phyloP scores from a whole-genome alignment of 2,329 filamentous ascomycete species.

The Pseudopyricularia cyperi region DNA sequence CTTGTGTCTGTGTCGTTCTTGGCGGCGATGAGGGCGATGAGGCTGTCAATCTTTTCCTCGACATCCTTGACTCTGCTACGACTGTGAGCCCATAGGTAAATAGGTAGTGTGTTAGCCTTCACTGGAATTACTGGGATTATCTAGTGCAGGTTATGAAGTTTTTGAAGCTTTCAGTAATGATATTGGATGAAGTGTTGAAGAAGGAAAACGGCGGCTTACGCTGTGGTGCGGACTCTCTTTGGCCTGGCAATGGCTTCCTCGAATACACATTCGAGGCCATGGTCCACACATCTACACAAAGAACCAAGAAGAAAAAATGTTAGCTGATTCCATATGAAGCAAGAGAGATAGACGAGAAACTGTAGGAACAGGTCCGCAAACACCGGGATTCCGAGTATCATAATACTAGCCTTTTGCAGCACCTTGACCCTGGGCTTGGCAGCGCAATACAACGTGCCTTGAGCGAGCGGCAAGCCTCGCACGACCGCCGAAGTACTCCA shows the following conservation, averaged over 20 bases:
- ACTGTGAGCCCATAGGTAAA: slow-evolving; percentile 3
- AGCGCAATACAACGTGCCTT: slow-evolving; percentile 11
- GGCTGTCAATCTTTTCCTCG: slow-evolving; percentile 11
- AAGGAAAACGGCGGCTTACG: slow-evolving; percentile 6
- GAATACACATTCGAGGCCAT: slow-evolving; percentile 9
- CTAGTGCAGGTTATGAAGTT: background rate
- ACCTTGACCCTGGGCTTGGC: slow-evolving; percentile 1
- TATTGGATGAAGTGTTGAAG: background rate
- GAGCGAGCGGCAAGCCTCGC: slow-evolving; percentile 10
- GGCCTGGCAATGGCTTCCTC: slow-evolving; percentile 12
- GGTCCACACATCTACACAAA: slow-evolving; percentile 7
- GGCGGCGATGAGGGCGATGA: slow-evolving; percentile 17
- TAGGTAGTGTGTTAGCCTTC: background rate
- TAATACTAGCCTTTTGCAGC: slow-evolving; percentile 9
- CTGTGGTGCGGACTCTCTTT: slow-evolving; percentile 8
- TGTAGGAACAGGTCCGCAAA: background rate
- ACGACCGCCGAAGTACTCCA: slow-evolving; percentile 10
- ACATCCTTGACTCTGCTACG: slow-evolving; percentile 11
- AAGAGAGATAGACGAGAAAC: background rate
- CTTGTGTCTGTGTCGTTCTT: slow-evolving; percentile 5
- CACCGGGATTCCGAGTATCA: background rate
- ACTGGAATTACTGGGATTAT: background rate
- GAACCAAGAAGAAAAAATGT: background rate
- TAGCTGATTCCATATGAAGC: background rate
- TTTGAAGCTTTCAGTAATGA: background rate